Base-by-base conservation (phyloP, 2,329 filamentous ascomycete genomes). In the Dactylellina cionopaga region DNA sequence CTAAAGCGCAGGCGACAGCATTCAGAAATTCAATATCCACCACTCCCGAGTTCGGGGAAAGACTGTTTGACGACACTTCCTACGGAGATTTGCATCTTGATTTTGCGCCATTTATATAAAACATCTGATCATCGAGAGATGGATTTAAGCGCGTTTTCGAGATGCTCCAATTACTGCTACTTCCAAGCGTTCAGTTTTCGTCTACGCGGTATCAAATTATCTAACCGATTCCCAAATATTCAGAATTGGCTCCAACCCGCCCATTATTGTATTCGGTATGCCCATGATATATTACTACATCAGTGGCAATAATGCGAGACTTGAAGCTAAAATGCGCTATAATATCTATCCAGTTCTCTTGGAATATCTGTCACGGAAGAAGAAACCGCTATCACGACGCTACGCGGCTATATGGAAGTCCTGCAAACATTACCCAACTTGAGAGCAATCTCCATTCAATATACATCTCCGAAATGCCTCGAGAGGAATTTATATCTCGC, bases 401-500 rank as follows among this genome's bases (percentile, higher is more conserved):
- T n/a, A n/a, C 22, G 22, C 7, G 11, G 13, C 22, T 17, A 7
- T 29, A 1, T 7, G 5, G 19, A 27, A 13, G 11, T 9, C 19
- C 7, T 47, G 13, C 9, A 29, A 25, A 13, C 2, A 7, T 55
- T 55, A 6, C 33, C 51, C 9, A 55, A 39, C 19, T 6, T 41
- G 9, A 13, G 9, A 10, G 10, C n/a, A 5, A 13, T 55, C 7
- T 2, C 25, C 11, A 0, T 55, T 10, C 5, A 5, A 3, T 54
- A 39, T 10, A 13, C 6, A 1, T 41, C n/a, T 24, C 31, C 35
- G 5, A 7, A 1, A 4, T 5, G 7, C 22, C 1, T 51, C 5
- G 31, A 43, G 31, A 49, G 17, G 6, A 66, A 66, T 10, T 4
- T 66, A 2, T 66, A 37, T 17, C 22, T 51, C 6, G 51, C 43